Percentiles rank a stretch among this genome's conserved stretches.
These are phyloP conservation scores for Jacaranda mimosifolia DNA, from an alignment of 257 asterid genomes.

Conservation along the genomic window DNA sequence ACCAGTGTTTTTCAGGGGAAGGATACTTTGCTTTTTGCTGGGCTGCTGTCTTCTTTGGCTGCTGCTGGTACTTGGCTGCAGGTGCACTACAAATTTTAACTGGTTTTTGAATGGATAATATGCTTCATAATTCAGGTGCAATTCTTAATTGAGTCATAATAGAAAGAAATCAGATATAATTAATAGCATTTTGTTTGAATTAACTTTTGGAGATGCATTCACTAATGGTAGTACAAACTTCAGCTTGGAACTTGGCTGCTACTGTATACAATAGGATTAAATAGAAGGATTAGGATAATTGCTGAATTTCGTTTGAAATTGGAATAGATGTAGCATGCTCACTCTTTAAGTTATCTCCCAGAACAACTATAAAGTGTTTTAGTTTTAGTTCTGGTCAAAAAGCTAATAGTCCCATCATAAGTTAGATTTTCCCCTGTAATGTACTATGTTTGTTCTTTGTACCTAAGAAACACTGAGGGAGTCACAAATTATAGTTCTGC, in stretches of 20 bases:
- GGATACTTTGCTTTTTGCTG: slow-evolving; percentile 86
- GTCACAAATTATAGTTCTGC: background rate
- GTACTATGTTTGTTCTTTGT: background rate
- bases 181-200: background rate
- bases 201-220: background rate
- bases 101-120: background rate
- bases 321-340: background rate
- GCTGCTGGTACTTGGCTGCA: slow-evolving; percentile 99
- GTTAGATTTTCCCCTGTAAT: background rate
- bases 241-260: too few species aligned
- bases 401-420: background rate
- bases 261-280: too few species aligned
- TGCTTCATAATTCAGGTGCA: background rate
- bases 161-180: background rate
- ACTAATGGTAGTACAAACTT: too few species aligned
- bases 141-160: background rate
- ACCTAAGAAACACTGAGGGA: background rate
- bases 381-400: background rate
- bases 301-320: too few species aligned
- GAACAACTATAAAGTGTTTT: background rate
- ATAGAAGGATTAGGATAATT: too few species aligned
- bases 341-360: background rate
- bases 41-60: slow-evolving; percentile 85
- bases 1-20: slow-evolving; percentile 87
- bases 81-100: slow-evolving; percentile 45